Percentiles rank a stretch among this genome's conserved stretches.
Conservation (phyloP, 306 rosid genomes). For the Vicia faba region DNA sequence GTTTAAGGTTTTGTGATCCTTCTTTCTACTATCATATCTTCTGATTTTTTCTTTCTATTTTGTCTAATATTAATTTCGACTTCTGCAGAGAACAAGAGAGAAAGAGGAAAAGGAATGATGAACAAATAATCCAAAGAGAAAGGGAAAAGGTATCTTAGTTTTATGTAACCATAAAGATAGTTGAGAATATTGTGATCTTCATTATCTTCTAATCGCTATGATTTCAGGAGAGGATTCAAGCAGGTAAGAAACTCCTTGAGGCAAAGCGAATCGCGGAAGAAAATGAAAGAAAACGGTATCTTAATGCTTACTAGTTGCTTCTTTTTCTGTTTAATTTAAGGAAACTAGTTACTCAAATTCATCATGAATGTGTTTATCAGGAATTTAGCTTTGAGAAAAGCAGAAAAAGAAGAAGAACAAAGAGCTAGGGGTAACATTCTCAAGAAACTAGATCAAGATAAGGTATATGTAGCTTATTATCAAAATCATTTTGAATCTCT, state of each 20-base stretch:
- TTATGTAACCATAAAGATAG: not conserved
- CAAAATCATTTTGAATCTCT: not conserved
- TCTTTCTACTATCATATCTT: slow-evolving; percentile 1
- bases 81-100: slow-evolving; percentile 49
- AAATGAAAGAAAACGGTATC: slow-evolving; percentile 70
- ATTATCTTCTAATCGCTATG: slow-evolving; percentile 8
- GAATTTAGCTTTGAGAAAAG: slow-evolving; percentile 45
- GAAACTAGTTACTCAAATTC: slow-evolving; percentile 25
- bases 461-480: slow-evolving; percentile 58
- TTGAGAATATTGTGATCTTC: not conserved
- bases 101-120: slow-evolving; percentile 48
- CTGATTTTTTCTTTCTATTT: not conserved
- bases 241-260: slow-evolving; percentile 62
- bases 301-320: slow-evolving; percentile 24
- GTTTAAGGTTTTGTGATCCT: slow-evolving; percentile 51
- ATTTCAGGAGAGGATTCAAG: slow-evolving; percentile 67
- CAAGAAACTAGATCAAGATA: slow-evolving; percentile 73
- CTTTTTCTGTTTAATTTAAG: slow-evolving; percentile 7
- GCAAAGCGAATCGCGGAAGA: slow-evolving; percentile 61
- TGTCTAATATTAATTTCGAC: not conserved
- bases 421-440: slow-evolving; percentile 64
- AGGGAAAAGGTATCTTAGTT: slow-evolving; percentile 61
- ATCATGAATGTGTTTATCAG: slow-evolving; percentile 43
- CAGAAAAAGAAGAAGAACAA: slow-evolving; percentile 76
- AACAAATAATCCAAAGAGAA: slow-evolving; percentile 48